These are phyloP conservation scores for Penicillium samsonianum DNA, from an alignment of 495 filamentous ascomycete species.

Conservation along the genomic window DNA sequence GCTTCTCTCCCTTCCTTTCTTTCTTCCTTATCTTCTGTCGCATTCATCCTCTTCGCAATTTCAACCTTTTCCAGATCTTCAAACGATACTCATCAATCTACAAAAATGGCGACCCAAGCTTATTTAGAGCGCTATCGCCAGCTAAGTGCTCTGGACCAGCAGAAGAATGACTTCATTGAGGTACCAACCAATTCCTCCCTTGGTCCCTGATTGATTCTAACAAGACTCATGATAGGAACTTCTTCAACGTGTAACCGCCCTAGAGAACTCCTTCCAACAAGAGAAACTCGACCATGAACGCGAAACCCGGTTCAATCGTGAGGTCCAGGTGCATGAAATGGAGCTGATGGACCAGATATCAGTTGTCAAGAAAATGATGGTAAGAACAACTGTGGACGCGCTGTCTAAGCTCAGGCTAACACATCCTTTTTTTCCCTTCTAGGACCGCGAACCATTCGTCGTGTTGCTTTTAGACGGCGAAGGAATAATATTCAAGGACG, in stretches of 20 bases:
- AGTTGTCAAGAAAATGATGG: slow-evolving; percentile 52
- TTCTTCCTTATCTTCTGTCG: slow-evolving; percentile 17
- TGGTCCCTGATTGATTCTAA: slow-evolving; percentile 18
- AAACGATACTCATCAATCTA: neutral
- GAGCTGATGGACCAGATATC: slow-evolving; percentile 54
- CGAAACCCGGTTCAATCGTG: slow-evolving; percentile 57
- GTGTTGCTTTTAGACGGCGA: slow-evolving; percentile 77
- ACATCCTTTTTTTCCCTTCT: slow-evolving; percentile 21
- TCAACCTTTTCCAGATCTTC: neutral
- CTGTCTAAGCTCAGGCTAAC: slow-evolving; percentile 22
- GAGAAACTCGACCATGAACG: slow-evolving; percentile 55
- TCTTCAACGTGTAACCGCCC: slow-evolving; percentile 47
- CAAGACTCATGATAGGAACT: slow-evolving; percentile 42
- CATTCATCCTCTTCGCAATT: slow-evolving; percentile 14
- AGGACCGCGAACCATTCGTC: slow-evolving; percentile 77
- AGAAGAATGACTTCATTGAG: slow-evolving; percentile 57
- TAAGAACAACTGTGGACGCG: slow-evolving; percentile 26
- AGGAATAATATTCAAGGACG: slow-evolving; percentile 72
- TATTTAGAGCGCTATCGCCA: slow-evolving; percentile 52
- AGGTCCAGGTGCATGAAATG: slow-evolving; percentile 55
- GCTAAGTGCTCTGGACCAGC: slow-evolving; percentile 47
- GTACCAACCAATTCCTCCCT: slow-evolving; percentile 30
- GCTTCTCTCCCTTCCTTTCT: slow-evolving; percentile 15
- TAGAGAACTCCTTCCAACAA: slow-evolving; percentile 49
- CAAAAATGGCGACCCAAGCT: slow-evolving; percentile 36